Percentiles rank a stretch among this genome's conserved stretches.
phyloP scores from a whole-genome alignment of 2,329 filamentous ascomycete species.

The Dendrostoma leiphaemia region DNA sequence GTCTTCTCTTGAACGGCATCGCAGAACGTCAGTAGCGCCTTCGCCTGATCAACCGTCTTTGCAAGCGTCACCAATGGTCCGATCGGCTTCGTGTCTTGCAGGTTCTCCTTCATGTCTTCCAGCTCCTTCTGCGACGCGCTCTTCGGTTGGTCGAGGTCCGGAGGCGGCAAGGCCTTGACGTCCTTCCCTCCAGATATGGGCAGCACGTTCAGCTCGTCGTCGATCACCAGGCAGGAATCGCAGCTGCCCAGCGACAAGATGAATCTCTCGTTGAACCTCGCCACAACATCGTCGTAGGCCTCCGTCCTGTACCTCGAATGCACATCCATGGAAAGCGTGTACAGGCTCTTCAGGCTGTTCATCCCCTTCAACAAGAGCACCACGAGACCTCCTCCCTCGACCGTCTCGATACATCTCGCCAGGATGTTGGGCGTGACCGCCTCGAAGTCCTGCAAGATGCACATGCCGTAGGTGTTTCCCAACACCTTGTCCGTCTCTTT shows the following conservation, averaged over 20 bases:
- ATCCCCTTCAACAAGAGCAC: slow-evolving; percentile 91
- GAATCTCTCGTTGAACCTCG: slow-evolving; percentile 96
- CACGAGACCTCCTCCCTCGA: slow-evolving; percentile 92
- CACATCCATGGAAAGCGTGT: slow-evolving; percentile 96
- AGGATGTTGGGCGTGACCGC: slow-evolving; percentile 96
- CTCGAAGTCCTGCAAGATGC: slow-evolving; percentile 96
- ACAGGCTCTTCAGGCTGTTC: slow-evolving; percentile 95
- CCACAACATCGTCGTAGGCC: slow-evolving; percentile 90
- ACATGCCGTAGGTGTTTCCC: slow-evolving; percentile 98
- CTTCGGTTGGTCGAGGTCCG: slow-evolving; percentile 70
- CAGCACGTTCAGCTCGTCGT: slow-evolving; percentile 95
- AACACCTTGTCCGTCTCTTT: slow-evolving; percentile 99
- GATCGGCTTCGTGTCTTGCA: slow-evolving; percentile 82
- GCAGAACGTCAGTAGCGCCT: slow-evolving; percentile 93
- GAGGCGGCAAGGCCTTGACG: slow-evolving; percentile 77
- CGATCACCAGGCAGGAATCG: slow-evolving; percentile 89
- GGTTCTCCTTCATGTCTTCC: slow-evolving; percentile 79
- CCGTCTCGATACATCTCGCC: slow-evolving; percentile 92
- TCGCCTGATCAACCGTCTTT: slow-evolving; percentile 91
- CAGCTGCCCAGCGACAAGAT: slow-evolving; percentile 94
- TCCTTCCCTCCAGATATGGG: slow-evolving; percentile 95
- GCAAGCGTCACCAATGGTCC: slow-evolving; percentile 82
- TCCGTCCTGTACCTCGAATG: slow-evolving; percentile 96
- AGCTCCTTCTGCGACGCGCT: slow-evolving; percentile 73
- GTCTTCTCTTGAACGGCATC: slow-evolving; percentile 97